These are phyloP conservation scores for Pseudogymnoascus sp. DNA, from an alignment of 2,329 filamentous ascomycete species.

Conservation along the genomic window DNA sequence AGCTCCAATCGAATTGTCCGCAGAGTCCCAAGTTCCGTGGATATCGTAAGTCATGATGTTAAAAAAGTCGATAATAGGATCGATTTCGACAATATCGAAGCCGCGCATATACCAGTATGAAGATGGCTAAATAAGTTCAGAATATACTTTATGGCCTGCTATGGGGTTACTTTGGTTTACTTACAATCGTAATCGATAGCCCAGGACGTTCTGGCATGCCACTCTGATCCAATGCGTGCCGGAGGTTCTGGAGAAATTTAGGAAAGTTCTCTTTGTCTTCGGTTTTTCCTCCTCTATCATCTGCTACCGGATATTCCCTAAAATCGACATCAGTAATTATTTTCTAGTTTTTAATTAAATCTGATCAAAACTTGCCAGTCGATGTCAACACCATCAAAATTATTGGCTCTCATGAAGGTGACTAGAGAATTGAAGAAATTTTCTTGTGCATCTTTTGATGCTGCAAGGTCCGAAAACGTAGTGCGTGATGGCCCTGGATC, in stretches of 20 bases:
- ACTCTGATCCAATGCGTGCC: not conserved
- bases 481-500: slow-evolving; percentile 23
- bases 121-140: slow-evolving; percentile 13
- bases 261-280: slow-evolving; percentile 32
- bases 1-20: slow-evolving; percentile 29
- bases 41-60: slow-evolving; percentile 27
- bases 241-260: slow-evolving; percentile 20
- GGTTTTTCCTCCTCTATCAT: slow-evolving; percentile 32
- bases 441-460: slow-evolving; percentile 21
- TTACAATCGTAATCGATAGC: not conserved
- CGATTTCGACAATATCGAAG: slow-evolving; percentile 23
- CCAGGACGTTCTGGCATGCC: not conserved
- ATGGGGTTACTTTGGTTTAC: not conserved
- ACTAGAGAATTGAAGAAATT: slow-evolving; percentile 33
- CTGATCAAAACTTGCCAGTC: slow-evolving; percentile 30
- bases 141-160: not conserved
- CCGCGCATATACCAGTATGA: slow-evolving; percentile 27
- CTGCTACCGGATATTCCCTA: slow-evolving; percentile 29
- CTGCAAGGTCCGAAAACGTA: slow-evolving; percentile 30
- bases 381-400: slow-evolving; percentile 38
- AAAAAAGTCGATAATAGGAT: slow-evolving; percentile 22
- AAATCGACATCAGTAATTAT: not conserved
- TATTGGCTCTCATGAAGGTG: slow-evolving; percentile 34
- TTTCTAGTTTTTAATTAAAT: not conserved
- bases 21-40: slow-evolving; percentile 34